phyloP scores from a whole-genome alignment of 768 basidiomycete species.

The Boletellus emodensis region DNA sequence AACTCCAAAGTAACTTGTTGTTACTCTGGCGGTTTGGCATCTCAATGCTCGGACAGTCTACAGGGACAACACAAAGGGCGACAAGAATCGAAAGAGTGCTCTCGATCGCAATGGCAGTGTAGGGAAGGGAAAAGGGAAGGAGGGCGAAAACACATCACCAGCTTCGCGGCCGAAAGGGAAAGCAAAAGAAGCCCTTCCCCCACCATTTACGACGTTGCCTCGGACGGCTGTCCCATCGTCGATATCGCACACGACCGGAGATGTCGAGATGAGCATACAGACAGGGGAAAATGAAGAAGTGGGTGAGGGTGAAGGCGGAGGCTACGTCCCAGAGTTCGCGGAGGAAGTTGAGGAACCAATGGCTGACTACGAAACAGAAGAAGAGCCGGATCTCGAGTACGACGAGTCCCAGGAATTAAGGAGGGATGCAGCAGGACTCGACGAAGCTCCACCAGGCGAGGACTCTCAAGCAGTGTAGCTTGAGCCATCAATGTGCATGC shows the following conservation, averaged over 20 bases:
- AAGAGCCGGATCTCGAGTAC: slow-evolving; percentile 40
- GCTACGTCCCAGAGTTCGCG: slow-evolving; percentile 23
- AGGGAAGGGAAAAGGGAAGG: slow-evolving; percentile 30
- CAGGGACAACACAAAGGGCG: slow-evolving; percentile 58
- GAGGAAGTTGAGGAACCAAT: slow-evolving; percentile 23
- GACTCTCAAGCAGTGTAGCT: slow-evolving; percentile 5
- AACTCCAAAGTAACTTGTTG: slow-evolving; percentile 51
- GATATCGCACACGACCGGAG: slow-evolving; percentile 23
- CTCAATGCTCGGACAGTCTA: slow-evolving; percentile 45
- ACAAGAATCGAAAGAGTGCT: slow-evolving; percentile 43
- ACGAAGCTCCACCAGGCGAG: slow-evolving; percentile 22
- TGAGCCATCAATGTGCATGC: neutral
- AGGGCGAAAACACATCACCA: slow-evolving; percentile 31
- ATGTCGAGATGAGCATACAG: slow-evolving; percentile 20
- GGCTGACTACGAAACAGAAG: slow-evolving; percentile 35
- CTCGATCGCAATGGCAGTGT: slow-evolving; percentile 24
- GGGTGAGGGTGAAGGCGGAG: slow-evolving; percentile 33
- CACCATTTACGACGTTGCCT: slow-evolving; percentile 31
- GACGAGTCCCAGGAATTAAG: slow-evolving; percentile 43
- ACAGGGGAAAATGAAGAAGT: slow-evolving; percentile 28
- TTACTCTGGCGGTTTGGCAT: neutral
- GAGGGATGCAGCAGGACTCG: slow-evolving; percentile 37
- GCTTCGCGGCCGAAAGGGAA: slow-evolving; percentile 27
- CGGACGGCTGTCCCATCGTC: slow-evolving; percentile 27
- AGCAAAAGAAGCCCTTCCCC: slow-evolving; percentile 27